Conservation (phyloP, 2,329 filamentous ascomycete species). For the Ceratocystis albifundus region DNA sequence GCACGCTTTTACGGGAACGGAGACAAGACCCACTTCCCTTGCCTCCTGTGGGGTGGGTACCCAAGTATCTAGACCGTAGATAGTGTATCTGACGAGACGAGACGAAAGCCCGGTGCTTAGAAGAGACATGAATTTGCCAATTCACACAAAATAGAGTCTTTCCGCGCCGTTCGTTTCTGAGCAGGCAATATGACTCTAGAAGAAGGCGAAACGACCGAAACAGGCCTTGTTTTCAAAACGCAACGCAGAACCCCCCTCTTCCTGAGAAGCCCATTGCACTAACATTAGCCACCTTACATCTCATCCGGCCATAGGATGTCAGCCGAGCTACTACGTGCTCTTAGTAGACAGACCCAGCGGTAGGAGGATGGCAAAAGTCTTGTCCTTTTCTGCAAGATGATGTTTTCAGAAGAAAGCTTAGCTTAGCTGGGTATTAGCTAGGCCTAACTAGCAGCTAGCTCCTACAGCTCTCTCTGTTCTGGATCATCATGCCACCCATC, state of each 20-base stretch:
- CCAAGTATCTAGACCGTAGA: not conserved
- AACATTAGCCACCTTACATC: not conserved
- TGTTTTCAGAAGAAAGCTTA: not conserved
- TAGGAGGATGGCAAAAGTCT: not conserved
- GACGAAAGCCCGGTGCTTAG: too few relatives aligned
- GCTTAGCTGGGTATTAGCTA: not conserved
- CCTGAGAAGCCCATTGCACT: not conserved
- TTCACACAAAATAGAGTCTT: too few relatives aligned
- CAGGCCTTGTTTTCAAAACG: not conserved
- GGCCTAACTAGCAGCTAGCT: not conserved
- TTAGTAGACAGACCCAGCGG: not conserved
- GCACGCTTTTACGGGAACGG: not conserved
- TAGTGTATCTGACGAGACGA: too few relatives aligned
- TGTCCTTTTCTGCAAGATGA: not conserved
- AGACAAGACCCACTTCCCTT: not conserved
- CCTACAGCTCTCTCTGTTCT: not conserved
- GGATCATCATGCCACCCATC: not conserved
- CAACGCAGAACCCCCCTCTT: too few relatives aligned
- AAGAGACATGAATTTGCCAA: too few relatives aligned
- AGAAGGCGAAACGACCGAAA: not conserved
- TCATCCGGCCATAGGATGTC: not conserved
- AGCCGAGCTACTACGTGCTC: not conserved
- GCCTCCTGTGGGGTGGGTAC: not conserved
- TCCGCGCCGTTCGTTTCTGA: not conserved
- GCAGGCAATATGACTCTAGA: too few relatives aligned